Evolutionary conservation across 2,329 filamentous ascomycete species (phyloP), one percentile per base, ranked within the genome.

Genomic region (Fusarium foetens): DNA sequence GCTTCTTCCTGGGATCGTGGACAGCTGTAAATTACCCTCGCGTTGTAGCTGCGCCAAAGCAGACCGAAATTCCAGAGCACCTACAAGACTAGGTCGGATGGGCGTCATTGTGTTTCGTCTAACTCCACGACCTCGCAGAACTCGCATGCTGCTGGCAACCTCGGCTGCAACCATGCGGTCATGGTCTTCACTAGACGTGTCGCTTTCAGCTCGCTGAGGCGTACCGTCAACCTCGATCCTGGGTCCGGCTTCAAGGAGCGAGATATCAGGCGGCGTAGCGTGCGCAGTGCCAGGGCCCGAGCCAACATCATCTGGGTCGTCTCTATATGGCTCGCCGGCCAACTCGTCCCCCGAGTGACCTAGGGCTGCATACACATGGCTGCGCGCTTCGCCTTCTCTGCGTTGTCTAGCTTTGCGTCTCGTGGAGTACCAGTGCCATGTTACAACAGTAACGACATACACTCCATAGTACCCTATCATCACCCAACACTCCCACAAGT

Each of bases 391-490:
- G 27, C 90, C 88, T 76, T 94, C 92, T 75, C 91, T 88, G 54
- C 91, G 88, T 62, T 89, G 87, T 64, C 86, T 86, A 45, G 86
- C 86, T 61, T 81, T 91, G 71, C 89, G 86, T 71, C 90, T 87
- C 41, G 89, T 90, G 21, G 92, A 85, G 83, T 92, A 92, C 92
- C 95, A 97, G 82, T 99, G 96, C 94, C 95, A 98, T 10, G 87
- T 87, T 21, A 98, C 93, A 16, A 99, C 96, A 64, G 94, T 91
- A 17, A 90, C 79, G 51, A 99, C 96, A 78, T 99, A 99, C 76
- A 97, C 92, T 48, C 91, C 74, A 80, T 99, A 99, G 79, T 97
- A 97, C 19, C 85, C 91, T 63, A 99, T 94, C 96, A 99, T 99
- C 65, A 88, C 85, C 68, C 88, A 88, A 74, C 95, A 97, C 81